A percentile compares a stretch with the other conserved stretches of the same genome.
Conservation (phyloP, 805 yeast genomes). For the Kazachstania africana region DNA sequence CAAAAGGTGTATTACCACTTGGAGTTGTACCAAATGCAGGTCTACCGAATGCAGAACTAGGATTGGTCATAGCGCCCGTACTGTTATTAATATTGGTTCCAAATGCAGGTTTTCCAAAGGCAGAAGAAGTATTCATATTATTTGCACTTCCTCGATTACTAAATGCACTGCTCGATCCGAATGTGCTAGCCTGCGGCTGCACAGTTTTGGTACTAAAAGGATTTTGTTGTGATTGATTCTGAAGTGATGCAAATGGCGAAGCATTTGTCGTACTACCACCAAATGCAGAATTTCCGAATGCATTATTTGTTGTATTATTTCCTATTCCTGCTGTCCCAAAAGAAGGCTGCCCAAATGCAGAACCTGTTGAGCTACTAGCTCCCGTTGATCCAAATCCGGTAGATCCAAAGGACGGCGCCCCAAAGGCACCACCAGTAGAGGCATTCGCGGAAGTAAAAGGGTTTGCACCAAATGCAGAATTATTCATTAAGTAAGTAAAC, state of each 20-base stretch:
- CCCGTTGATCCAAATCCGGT: constrained; percentile 8
- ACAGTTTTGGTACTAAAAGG: too few relatives aligned
- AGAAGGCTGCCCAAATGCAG: constrained; percentile 12
- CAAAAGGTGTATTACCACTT: too few relatives aligned
- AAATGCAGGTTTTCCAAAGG: not conserved
- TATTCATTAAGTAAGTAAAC: too few relatives aligned
- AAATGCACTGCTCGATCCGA: too few relatives aligned
- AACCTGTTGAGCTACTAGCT: too few relatives aligned
- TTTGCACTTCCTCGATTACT: too few relatives aligned
- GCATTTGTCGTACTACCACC: constrained; percentile 5
- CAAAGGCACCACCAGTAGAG: constrained; percentile 1
- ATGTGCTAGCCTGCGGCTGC: too few relatives aligned
- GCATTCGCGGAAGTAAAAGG: constrained; percentile 2
- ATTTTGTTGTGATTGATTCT: too few relatives aligned
- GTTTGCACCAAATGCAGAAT: constrained; percentile 8
- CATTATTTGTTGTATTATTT: constrained; percentile 2
- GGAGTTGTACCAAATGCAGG: constrained; percentile 13
- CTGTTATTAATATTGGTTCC: not conserved
- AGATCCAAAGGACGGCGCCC: constrained; percentile 6
- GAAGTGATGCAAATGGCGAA: constrained; percentile 1
- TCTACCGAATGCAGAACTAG: constrained; percentile 7
- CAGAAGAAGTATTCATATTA: too few relatives aligned
- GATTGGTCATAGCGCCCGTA: too few relatives aligned
- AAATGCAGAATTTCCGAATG: constrained; percentile 11
- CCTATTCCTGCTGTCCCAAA: constrained; percentile 10